A percentile compares a stretch with the other conserved stretches of the same genome.
Evolutionary conservation across 331 rosid species (phyloP).

Genomic region (Malus hybrid): DNA sequence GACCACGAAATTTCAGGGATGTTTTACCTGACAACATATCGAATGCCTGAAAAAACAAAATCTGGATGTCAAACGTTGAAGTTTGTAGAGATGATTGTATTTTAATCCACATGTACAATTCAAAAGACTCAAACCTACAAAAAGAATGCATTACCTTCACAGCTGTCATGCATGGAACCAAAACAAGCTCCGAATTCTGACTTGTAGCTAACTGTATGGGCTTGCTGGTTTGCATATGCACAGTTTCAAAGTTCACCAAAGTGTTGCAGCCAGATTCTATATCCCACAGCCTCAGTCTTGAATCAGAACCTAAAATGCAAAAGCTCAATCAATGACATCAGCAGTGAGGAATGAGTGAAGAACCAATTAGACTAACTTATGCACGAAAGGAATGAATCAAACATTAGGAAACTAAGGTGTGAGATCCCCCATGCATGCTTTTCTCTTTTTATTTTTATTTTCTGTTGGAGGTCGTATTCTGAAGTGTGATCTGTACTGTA

Average conservation of each 20-base stretch:
- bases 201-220: no score
- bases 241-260: no score
- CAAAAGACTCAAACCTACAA: no score
- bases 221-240: no score
- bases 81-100: background rate
- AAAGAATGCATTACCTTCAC: no score
- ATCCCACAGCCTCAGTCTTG: slow-evolving; percentile 93
- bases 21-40: slow-evolving; percentile 83
- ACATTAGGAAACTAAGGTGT: background rate
- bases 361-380: background rate
- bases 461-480: background rate
- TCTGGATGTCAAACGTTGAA: slow-evolving; percentile 1
- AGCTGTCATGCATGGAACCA: no score
- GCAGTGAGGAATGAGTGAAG: background rate
- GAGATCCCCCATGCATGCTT: background rate
- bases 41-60: slow-evolving; percentile 59
- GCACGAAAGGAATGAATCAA: background rate
- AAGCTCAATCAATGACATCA: background rate
- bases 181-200: no score
- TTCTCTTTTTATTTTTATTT: background rate
- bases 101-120: no score
- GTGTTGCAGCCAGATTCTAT: slow-evolving; percentile 84
- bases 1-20: slow-evolving; percentile 54
- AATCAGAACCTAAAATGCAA: slow-evolving; percentile 73
- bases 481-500: background rate